Evolutionary conservation across 768 basidiomycete genomes (phyloP), one percentile per base, ranked within the genome.

Genomic region (Mycena metata): DNA sequence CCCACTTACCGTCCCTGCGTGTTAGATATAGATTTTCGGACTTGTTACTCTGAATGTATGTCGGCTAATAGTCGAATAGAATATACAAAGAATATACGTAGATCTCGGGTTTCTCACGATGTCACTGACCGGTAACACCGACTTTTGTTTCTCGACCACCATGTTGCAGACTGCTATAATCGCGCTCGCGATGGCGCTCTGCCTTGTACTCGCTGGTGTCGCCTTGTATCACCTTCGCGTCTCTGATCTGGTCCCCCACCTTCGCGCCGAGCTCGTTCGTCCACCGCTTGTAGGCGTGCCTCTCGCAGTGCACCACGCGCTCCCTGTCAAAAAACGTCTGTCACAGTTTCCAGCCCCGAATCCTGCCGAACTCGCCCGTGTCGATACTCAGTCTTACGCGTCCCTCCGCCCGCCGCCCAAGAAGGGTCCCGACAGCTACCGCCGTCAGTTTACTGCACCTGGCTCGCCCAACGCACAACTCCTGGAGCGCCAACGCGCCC

Each of bases 1-100:
- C 63, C 95, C 95, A 2, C 79, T 96, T 47, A 91, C 91, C 3
- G 91, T 94, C 24, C 95, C 95, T 51, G 93, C 93, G 33, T 96
- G 94, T 76, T 95, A 71, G 59, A 60, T 55, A 13, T 55, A 33
- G 59, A 49, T 45, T 24, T 42, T 36, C 21, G 30, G 30, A 30
- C 30, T 30, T 6, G 51, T 42, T 62, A 10, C 17, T 41, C 33
- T 43, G 30, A 19, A 39, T 42, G 39, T 43, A 43, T n/a, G n/a
- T n/a, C n/a, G n/a, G n/a, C n/a, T n/a, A n/a, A n/a, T n/a, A n/a
- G n/a, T n/a, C n/a, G n/a, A n/a, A n/a, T n/a, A n/a, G n/a, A n/a
- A n/a, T n/a, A n/a, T n/a, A n/a, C n/a, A n/a, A n/a, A n/a, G n/a
- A 46, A 35, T 63, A 35, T 46, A 30, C 30, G 30, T 30, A 64